Percentiles rank a stretch among this genome's conserved stretches.
These are phyloP conservation scores for Tetradesmus obliquus DNA, from an alignment of 139 green algal genomes.

Conservation along the genomic window DNA sequence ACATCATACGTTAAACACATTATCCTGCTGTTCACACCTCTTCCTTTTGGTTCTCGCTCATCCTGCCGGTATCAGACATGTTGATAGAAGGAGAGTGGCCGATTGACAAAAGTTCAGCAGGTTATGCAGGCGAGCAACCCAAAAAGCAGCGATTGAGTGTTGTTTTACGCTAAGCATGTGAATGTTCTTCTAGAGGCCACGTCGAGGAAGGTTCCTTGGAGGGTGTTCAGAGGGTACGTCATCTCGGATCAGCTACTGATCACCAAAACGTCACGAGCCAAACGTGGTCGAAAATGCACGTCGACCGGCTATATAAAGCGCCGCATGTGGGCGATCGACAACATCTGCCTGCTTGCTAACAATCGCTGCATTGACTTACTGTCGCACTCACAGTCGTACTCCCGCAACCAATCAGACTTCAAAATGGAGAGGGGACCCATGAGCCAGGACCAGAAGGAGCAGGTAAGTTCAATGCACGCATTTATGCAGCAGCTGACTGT, in stretches of 20 bases:
- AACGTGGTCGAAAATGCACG: not conserved
- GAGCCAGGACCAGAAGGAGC: constrained; percentile 14
- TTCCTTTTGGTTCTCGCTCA: not conserved
- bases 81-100: not conserved
- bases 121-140: too few species aligned
- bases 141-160: not conserved
- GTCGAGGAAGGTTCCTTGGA: not conserved
- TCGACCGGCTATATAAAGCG: not conserved
- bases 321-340: not conserved
- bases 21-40: not conserved
- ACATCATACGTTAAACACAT: not conserved
- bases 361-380: not conserved
- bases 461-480: not conserved
- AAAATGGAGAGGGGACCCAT: constrained; percentile 5
- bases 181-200: not conserved
- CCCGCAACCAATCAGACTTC: not conserved
- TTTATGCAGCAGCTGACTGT: not conserved
- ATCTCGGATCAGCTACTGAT: not conserved
- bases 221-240: too few species aligned
- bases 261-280: not conserved
- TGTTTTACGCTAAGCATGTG: too few species aligned
- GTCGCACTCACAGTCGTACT: not conserved
- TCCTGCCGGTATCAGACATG: not conserved
- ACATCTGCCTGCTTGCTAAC: not conserved
- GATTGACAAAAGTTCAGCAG: not conserved